Base-by-base conservation (phyloP, 1,284 basidiomycete genomes). In the Microbotryomycetes sp. region DNA sequence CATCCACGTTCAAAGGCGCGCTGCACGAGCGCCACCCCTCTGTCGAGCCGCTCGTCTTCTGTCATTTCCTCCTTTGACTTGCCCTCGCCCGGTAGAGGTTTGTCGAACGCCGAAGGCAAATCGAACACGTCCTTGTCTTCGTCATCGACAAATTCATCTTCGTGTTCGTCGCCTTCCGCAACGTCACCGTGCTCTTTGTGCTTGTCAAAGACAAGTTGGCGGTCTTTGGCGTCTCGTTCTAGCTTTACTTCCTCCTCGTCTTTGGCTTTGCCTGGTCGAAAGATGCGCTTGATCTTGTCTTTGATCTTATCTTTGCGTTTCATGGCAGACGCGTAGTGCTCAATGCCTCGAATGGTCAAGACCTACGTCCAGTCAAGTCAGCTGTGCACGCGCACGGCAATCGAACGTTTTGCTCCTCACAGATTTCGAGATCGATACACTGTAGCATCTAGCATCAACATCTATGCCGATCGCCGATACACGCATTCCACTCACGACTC, bases 401-500 rank as follows among this genome's bases (percentile, higher is more conserved):
- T 7, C 15, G 30, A n/a, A 45, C 45, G 35, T 16, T 50, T 11
- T 41, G 35, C 21, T 45, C 52, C 54, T 26, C 26, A 58, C 61
- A 26, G 62, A 59, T 29, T 59, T 57, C 11, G 46, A 57, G 47
- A 60, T 59, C 4, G 58, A 60, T 6, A 59, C 57, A 15, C 45
- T 48, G 52, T 18, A 28, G n/a, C n/a, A 52, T 5, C n/a, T 31
- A 24, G 47, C 24, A 21, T 18, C n/a, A 15, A 24, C 52, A 18
- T 59, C 26, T 63, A 65, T 61, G 69, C 67, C 68, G 65, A 45
- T 69, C 52, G 16, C 1, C 23, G 11, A 18, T 7, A n/a, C 15
- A 45, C 60, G 45, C 67, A 57, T 72, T 70, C 35, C 71, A 48
- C 48, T 73, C 83, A 29, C 83, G 83, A 73, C 83, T 76, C 77